Evolutionary conservation across 371 early-diverging fungal species (phyloP).

Genomic region (Rhizopus delemar): DNA sequence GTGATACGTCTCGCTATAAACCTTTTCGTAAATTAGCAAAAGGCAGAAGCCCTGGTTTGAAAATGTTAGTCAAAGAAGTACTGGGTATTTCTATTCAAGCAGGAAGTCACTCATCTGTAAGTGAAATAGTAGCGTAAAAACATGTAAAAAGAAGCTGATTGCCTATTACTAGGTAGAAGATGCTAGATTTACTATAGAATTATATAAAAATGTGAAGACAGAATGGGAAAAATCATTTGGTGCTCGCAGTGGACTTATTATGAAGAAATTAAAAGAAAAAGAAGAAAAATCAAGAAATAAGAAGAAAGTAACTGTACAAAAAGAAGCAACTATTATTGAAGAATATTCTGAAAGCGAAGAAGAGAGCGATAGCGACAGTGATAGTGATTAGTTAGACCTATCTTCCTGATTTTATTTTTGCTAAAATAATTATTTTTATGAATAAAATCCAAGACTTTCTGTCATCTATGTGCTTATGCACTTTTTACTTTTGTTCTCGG

Average conservation of each 20-base stretch:
- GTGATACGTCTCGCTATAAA: slow-evolving; percentile 84
- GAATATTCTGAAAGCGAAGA: background rate
- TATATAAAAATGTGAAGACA: slow-evolving; percentile 78
- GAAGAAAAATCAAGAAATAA: slow-evolving; percentile 11
- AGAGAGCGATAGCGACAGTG: slow-evolving; percentile 4
- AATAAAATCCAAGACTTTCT: background rate
- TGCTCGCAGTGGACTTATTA: slow-evolving; percentile 25
- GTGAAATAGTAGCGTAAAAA: background rate
- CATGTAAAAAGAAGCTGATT: background rate
- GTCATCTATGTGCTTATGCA: background rate
- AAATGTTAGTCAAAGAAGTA: slow-evolving; percentile 72
- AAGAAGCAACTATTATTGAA: slow-evolving; percentile 4
- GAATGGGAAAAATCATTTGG: slow-evolving; percentile 79
- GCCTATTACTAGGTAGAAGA: slow-evolving; percentile 67
- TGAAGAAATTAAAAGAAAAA: slow-evolving; percentile 23
- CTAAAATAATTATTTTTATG: background rate
- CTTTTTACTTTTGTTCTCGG: too few species aligned
- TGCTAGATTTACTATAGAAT: slow-evolving; percentile 85
- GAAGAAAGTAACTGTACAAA: slow-evolving; percentile 13
- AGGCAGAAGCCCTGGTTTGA: slow-evolving; percentile 74
- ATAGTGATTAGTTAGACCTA: background rate
- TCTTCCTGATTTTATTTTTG: background rate
- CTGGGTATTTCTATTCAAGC: slow-evolving; percentile 81
- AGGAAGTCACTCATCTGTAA: slow-evolving; percentile 88
- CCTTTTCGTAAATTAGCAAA: slow-evolving; percentile 71